These are phyloP conservation scores for Penicillium cosmopolitanum DNA, from an alignment of 495 filamentous ascomycete species.

Conservation along the genomic window DNA sequence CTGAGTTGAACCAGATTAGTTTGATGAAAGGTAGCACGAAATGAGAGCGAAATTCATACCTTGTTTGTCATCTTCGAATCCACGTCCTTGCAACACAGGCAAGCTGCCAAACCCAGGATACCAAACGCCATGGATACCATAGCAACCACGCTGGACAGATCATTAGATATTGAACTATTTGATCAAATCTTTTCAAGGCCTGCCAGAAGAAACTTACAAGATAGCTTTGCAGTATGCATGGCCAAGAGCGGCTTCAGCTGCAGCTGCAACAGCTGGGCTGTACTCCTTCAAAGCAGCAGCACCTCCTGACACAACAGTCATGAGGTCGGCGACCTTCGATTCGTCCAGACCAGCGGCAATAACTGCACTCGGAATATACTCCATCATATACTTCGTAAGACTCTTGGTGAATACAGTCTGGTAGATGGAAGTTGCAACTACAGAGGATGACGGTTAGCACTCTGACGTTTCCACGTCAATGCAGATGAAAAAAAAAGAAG, in stretches of 20 bases:
- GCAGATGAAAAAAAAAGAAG: not conserved
- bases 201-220: conserved; percentile 20
- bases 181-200: too few species aligned
- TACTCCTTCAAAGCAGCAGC: conserved; percentile 25
- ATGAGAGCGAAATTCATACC: conserved; percentile 5
- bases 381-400: conserved; percentile 21
- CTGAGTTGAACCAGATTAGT: conserved; percentile 8
- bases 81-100: conserved; percentile 32
- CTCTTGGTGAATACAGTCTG: conserved; percentile 26
- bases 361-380: conserved; percentile 23
- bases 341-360: conserved; percentile 25
- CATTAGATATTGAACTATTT: too few species aligned
- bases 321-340: conserved; percentile 21
- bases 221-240: conserved; percentile 32
- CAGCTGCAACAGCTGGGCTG: conserved; percentile 22
- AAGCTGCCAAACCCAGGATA: conserved; percentile 27
- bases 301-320: conserved; percentile 17
- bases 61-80: conserved; percentile 33
- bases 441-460: not conserved
- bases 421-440: conserved; percentile 32
- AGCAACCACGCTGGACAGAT: conserved; percentile 24
- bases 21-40: too few species aligned
- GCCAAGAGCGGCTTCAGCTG: conserved; percentile 21
- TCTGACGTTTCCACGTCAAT: not conserved
- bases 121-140: conserved; percentile 35